Percentiles rank a stretch among this genome's conserved stretches.
Conservation (phyloP, 2,329 filamentous ascomycete species). For the Arthrobotrys conoides region DNA sequence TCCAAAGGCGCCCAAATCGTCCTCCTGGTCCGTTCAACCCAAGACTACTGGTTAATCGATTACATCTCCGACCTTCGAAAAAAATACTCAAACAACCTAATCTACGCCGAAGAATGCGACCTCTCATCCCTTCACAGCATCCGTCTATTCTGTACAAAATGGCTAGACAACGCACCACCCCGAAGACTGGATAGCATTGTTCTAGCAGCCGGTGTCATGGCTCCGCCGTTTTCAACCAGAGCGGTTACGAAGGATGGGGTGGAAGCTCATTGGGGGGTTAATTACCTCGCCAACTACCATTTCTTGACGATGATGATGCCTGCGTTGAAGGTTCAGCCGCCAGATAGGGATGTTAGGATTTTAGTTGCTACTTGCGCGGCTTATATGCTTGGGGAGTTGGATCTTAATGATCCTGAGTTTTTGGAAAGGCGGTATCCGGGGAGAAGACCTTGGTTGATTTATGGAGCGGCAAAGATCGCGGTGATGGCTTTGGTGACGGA, state of each 20-base stretch:
- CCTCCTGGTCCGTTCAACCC: conserved; percentile 85
- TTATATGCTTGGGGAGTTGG: conserved; percentile 81
- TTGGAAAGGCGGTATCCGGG: conserved; percentile 69
- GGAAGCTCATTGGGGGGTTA: conserved; percentile 92
- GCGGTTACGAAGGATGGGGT: conserved; percentile 81
- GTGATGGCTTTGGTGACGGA: conserved; percentile 90
- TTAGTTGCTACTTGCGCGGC: conserved; percentile 88
- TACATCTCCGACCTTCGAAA: conserved; percentile 89
- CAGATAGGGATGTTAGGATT: conserved; percentile 92
- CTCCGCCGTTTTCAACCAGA: conserved; percentile 75
- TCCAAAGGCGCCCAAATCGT: conserved; percentile 88
- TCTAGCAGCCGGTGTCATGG: conserved; percentile 84
- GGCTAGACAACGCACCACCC: conserved; percentile 95
- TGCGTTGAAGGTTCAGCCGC: conserved; percentile 88
- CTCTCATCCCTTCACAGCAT: conserved; percentile 89
- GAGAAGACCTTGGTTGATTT: conserved; percentile 67
- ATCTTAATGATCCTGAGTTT: conserved; percentile 68
- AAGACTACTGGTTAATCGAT: conserved; percentile 91
- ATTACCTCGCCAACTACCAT: conserved; percentile 96
- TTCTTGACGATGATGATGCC: conserved; percentile 91
- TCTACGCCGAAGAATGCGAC: conserved; percentile 96
- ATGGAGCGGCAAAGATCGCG: conserved; percentile 71
- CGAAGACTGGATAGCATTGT: conserved; percentile 91
- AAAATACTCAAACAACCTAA: conserved; percentile 83
- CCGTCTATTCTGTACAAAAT: conserved; percentile 93